These are phyloP conservation scores for Tarenaya hassleriana DNA, from an alignment of 345 rosid species.

Conservation along the genomic window DNA sequence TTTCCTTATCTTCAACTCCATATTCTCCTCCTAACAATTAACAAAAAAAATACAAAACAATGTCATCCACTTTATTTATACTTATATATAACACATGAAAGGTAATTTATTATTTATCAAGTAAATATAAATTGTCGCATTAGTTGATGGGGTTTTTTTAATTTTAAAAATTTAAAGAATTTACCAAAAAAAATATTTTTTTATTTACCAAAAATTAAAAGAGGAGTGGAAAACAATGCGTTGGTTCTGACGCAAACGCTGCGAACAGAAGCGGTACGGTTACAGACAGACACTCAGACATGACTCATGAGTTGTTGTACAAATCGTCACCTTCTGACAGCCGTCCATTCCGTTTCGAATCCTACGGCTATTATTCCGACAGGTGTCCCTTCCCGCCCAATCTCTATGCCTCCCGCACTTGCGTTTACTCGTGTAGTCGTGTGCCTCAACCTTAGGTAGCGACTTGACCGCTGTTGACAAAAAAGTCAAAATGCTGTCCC, in stretches of 20 bases:
- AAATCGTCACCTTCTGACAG: constrained; percentile 37
- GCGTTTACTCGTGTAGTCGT: constrained; percentile 36
- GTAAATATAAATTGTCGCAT: too few species aligned
- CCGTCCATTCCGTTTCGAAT: constrained; percentile 32
- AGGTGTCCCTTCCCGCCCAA: constrained; percentile 17
- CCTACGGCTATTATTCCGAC: constrained; percentile 34
- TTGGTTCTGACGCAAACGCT: constrained; percentile 21
- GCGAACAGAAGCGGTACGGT: constrained; percentile 23
- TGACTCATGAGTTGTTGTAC: constrained; percentile 25
- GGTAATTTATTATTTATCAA: too few species aligned
- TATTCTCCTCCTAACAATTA: constrained; percentile 69
- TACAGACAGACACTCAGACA: too few species aligned
- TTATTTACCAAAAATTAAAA: too few species aligned
- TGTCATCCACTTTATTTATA: too few species aligned
- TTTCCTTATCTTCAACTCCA: constrained; percentile 68
- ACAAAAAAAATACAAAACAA: too few species aligned
- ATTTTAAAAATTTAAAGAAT: too few species aligned
- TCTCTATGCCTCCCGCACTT: not conserved
- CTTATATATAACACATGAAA: too few species aligned
- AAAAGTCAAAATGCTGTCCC: constrained; percentile 43
- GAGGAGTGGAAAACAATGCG: constrained; percentile 19
- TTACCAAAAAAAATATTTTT: too few species aligned
- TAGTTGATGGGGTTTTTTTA: too few species aligned
- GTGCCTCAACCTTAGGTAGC: constrained; percentile 28
- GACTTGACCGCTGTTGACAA: constrained; percentile 43